Conservation (phyloP, 192 early-diverging fungal species). For the Coemansia javaensis region DNA sequence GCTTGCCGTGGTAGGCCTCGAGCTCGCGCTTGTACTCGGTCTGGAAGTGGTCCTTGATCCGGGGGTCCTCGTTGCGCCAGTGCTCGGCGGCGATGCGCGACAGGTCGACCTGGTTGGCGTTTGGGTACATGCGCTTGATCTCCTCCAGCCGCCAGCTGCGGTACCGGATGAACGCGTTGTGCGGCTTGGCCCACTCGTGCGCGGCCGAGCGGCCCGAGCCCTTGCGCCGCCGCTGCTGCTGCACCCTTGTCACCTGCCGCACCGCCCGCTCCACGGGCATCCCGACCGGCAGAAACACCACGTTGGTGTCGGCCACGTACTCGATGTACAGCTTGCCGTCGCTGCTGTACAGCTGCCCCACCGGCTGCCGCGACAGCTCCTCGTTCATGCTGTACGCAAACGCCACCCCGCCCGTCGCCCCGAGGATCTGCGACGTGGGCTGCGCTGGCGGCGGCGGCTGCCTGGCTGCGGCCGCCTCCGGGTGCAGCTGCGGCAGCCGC, state of each 20-base stretch:
- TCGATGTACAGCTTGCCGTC: constrained; percentile 26
- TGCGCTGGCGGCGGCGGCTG: not conserved
- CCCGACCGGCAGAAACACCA: constrained; percentile 11
- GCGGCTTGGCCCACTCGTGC: constrained; percentile 8
- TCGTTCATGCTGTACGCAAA: constrained; percentile 3
- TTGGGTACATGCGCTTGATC: constrained; percentile 7
- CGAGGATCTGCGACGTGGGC: constrained; percentile 7
- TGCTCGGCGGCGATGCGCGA: constrained; percentile 21
- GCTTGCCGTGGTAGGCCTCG: constrained; percentile 11
- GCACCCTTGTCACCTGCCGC: not conserved
- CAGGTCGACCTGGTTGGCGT: constrained; percentile 14
- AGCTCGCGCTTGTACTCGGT: constrained; percentile 12
- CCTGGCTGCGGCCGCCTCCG: no score
- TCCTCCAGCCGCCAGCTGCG: constrained; percentile 9
- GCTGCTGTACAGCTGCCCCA: constrained; percentile 9
- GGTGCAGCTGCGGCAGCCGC: no score
- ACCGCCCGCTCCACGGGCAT: not conserved
- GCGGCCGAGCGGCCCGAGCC: not conserved
- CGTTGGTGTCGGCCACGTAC: constrained; percentile 20
- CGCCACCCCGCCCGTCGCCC: constrained; percentile 1
- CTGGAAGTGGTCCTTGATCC: constrained; percentile 9
- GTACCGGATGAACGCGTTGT: constrained; percentile 32
- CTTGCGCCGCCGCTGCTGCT: not conserved
- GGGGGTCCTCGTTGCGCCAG: constrained; percentile 19
- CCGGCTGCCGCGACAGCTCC: constrained; percentile 4